phyloP scores from a whole-genome alignment of 108 stramenopile genomes.

The Schizochytrium sp. region DNA sequence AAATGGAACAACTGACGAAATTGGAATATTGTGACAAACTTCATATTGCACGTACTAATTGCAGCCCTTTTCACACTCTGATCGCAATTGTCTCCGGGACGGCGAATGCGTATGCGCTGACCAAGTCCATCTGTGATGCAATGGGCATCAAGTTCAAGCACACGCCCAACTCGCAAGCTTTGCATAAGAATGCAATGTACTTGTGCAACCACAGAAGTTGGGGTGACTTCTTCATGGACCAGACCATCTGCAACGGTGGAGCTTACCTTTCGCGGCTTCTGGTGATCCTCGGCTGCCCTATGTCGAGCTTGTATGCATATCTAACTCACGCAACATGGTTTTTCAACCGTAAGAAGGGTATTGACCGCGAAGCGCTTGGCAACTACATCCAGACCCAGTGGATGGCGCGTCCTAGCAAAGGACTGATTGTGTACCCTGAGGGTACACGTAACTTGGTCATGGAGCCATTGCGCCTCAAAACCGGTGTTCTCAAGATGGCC shows the following conservation, averaged over 20 bases:
- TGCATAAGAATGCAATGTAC: slow-evolving; percentile 50
- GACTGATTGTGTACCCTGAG: slow-evolving; percentile 55
- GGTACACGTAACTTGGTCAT: slow-evolving; percentile 45
- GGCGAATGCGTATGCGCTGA: slow-evolving; percentile 35
- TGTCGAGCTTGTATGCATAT: slow-evolving; percentile 59
- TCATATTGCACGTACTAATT: not conserved
- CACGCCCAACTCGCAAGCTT: not conserved
- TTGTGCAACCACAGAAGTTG: slow-evolving; percentile 58
- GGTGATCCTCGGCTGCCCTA: slow-evolving; percentile 56
- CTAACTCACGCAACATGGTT: slow-evolving; percentile 51
- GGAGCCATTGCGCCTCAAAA: slow-evolving; percentile 48
- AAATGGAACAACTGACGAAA: too few species aligned
- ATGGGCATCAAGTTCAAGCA: slow-evolving; percentile 39
- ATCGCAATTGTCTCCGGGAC: slow-evolving; percentile 10
- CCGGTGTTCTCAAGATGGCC: slow-evolving; percentile 61
- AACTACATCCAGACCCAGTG: slow-evolving; percentile 26
- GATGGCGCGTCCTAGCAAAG: slow-evolving; percentile 15
- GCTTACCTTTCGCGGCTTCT: slow-evolving; percentile 45
- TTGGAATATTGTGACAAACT: too few species aligned
- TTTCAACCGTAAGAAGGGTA: slow-evolving; percentile 57
- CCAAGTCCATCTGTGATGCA: slow-evolving; percentile 56
- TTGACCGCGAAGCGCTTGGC: slow-evolving; percentile 48
- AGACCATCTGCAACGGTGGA: slow-evolving; percentile 59
- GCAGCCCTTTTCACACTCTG: slow-evolving; percentile 32
- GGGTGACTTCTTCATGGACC: slow-evolving; percentile 61